Evolutionary conservation across 805 yeast genomes (phyloP).

Genomic region (Ogataea allantospora): DNA sequence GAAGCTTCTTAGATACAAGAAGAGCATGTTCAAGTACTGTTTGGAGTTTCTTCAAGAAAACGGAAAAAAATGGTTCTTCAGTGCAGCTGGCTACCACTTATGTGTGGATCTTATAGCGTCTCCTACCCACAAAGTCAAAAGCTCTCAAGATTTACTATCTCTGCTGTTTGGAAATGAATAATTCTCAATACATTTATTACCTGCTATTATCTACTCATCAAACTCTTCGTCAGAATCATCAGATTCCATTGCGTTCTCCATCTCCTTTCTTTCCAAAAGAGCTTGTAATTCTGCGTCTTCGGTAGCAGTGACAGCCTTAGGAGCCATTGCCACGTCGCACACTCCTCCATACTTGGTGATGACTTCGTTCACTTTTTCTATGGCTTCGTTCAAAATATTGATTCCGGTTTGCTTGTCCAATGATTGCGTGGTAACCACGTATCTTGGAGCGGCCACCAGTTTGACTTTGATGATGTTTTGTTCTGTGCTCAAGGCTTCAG

Average conservation of each 20-base stretch:
- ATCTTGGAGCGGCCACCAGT: slow-evolving; percentile 95
- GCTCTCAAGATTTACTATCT: slow-evolving; percentile 17
- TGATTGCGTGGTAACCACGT: slow-evolving; percentile 89
- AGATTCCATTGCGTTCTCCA: slow-evolving; percentile 81
- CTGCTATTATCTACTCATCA: slow-evolving; percentile 23
- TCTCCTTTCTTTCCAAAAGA: slow-evolving; percentile 87
- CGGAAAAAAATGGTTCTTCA: slow-evolving; percentile 30
- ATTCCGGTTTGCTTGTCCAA: slow-evolving; percentile 90
- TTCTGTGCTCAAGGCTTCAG: slow-evolving; percentile 81
- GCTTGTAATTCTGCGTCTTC: slow-evolving; percentile 98
- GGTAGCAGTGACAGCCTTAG: slow-evolving; percentile 97
- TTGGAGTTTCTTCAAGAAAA: slow-evolving; percentile 19
- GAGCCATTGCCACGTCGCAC: slow-evolving; percentile 93
- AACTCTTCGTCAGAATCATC: slow-evolving; percentile 48
- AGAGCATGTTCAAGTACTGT: slow-evolving; percentile 16
- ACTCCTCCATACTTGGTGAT: slow-evolving; percentile 78
- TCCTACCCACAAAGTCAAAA: slow-evolving; percentile 4
- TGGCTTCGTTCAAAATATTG: slow-evolving; percentile 73
- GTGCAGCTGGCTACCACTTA: slow-evolving; percentile 30
- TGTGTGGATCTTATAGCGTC: slow-evolving; percentile 20
- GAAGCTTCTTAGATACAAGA: slow-evolving; percentile 15
- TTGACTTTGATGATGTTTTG: slow-evolving; percentile 87
- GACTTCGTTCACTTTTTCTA: slow-evolving; percentile 66
- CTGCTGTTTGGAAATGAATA: slow-evolving; percentile 11
- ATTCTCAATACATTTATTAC: slow-evolving; percentile 6